These are phyloP conservation scores for Oryza coarctata DNA, from an alignment of 176 grass and related monocot species.

Conservation along the genomic window DNA sequence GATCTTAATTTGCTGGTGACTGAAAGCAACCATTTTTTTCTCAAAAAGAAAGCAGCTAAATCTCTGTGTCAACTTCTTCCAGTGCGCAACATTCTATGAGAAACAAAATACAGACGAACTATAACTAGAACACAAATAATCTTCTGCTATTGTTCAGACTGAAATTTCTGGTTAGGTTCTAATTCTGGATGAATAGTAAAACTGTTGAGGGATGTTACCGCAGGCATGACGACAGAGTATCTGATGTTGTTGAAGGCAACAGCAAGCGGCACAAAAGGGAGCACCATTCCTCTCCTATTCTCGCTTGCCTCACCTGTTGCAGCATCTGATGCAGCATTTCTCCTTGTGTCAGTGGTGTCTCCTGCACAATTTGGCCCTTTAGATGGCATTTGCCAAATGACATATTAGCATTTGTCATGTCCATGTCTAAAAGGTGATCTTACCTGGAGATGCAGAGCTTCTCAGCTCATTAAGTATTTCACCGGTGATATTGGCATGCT, in stretches of 20 bases:
- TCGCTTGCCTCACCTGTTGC: constrained; percentile 9
- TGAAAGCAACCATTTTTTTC: background rate
- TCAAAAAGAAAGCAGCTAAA: no score
- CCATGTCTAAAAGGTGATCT: constrained; percentile 8
- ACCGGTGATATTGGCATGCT: constrained; percentile 62
- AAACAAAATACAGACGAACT: background rate
- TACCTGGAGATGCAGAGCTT: constrained; percentile 27
- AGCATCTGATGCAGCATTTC: constrained; percentile 21
- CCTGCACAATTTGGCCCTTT: constrained; percentile 8
- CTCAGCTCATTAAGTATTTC: constrained; percentile 17
- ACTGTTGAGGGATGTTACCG: constrained; percentile 22
- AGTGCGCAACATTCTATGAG: background rate
- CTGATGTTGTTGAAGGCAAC: constrained; percentile 59
- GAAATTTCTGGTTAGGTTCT: background rate
- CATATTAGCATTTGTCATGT: background rate
- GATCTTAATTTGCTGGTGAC: background rate
- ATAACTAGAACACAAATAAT: background rate
- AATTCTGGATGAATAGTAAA: background rate
- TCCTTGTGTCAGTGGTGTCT: constrained; percentile 11
- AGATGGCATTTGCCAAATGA: constrained; percentile 13
- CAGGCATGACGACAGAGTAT: constrained; percentile 74
- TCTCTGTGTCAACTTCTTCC: background rate
- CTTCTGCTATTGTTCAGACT: background rate
- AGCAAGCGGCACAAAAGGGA: constrained; percentile 54
- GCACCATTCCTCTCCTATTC: constrained; percentile 62